A percentile compares a stretch with the other conserved stretches of the same genome.
Evolutionary conservation across 768 basidiomycete genomes (phyloP).

Genomic region (Pholiota microspora): DNA sequence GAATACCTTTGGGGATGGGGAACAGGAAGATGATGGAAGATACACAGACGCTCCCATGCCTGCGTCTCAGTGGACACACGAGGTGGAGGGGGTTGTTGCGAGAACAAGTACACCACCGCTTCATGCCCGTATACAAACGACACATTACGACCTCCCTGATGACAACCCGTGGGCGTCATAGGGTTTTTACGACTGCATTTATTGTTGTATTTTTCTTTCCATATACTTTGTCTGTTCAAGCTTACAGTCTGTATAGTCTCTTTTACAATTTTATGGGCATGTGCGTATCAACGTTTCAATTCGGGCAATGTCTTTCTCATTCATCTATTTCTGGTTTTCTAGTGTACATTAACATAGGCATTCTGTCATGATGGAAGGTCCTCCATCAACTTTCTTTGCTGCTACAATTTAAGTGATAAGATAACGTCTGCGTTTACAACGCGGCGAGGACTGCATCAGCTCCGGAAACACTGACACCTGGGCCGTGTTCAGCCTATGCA

Average conservation of each 20-base stretch:
- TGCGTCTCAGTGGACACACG: conserved; percentile 17
- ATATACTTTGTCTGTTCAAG: not conserved
- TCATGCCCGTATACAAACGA: conserved; percentile 34
- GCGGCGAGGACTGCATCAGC: conserved; percentile 57
- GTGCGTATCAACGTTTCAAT: not conserved
- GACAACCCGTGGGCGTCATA: conserved; percentile 60
- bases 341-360: not conserved
- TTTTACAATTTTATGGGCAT: not conserved
- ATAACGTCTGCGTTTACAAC: conserved; percentile 24
- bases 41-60: conserved; percentile 5
- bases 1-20: conserved; percentile 29
- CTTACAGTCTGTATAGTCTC: not conserved
- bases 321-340: not conserved
- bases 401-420: not conserved
- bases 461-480: conserved; percentile 53
- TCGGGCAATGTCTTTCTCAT: not conserved
- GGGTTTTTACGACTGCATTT: not conserved
- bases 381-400: not conserved
- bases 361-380: not conserved
- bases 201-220: not conserved
- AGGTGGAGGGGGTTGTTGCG: conserved; percentile 29
- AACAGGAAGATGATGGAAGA: conserved; percentile 21
- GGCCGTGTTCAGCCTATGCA: conserved; percentile 45
- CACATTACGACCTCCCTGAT: conserved; percentile 35
- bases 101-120: conserved; percentile 42